Percentiles rank a stretch among this genome's conserved stretches.
Conservation (phyloP, 768 basidiomycete species). For the Boletales sp. region DNA sequence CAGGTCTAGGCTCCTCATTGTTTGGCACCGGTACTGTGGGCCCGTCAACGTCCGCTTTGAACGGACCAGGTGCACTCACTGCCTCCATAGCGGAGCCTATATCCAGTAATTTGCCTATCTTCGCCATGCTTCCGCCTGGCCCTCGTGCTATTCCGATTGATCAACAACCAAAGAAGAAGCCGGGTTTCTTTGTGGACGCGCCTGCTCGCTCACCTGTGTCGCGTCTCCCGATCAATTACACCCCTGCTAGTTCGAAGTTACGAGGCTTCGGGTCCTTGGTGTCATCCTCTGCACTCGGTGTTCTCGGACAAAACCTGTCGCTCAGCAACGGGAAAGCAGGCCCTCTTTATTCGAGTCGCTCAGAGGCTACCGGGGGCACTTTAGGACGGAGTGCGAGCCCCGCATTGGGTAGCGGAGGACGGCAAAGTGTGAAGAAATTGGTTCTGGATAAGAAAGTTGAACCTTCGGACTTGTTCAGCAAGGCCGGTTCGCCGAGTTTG, state of each 20-base stretch:
- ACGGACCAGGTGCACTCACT: conserved; percentile 58
- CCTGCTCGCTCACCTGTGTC: conserved; percentile 71
- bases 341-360: conserved; percentile 50
- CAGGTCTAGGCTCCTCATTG: conserved; percentile 36
- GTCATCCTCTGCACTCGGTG: conserved; percentile 33
- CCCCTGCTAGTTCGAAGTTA: conserved; percentile 58
- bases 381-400: conserved; percentile 55
- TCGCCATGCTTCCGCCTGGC: conserved; percentile 69
- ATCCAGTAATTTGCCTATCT: conserved; percentile 66
- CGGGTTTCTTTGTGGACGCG: conserved; percentile 72
- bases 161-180: conserved; percentile 67
- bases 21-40: conserved; percentile 40
- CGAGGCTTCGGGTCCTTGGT: conserved; percentile 60
- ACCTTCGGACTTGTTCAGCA: conserved; percentile 64
- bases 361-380: conserved; percentile 60
- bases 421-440: conserved; percentile 90
- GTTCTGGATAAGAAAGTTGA: conserved; percentile 84
- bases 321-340: conserved; percentile 55
- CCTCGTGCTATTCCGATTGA: conserved; percentile 62
- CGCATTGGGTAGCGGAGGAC: conserved; percentile 61
- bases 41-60: conserved; percentile 40
- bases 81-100: conserved; percentile 90
- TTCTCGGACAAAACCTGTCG: conserved; percentile 34
- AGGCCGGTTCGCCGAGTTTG: conserved; percentile 36
- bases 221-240: conserved; percentile 61